Base-by-base conservation (phyloP, 306 rosid species). In the Cucurbita maxima region DNA sequence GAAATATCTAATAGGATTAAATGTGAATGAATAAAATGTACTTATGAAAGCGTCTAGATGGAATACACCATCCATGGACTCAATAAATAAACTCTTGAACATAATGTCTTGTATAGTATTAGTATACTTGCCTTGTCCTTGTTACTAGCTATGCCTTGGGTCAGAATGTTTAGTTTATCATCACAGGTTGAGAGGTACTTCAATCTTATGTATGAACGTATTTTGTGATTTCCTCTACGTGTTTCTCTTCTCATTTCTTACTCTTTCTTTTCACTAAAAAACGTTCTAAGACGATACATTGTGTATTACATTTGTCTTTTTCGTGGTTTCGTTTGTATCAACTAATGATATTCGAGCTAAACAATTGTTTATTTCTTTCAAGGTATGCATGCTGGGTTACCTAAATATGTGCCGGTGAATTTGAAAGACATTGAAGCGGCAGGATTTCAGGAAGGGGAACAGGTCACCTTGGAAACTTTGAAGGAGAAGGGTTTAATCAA, bases 331-430 rank as follows among this genome's bases (percentile, higher is more conserved):
- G 20, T 41, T 30, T 51, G 74, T 43, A 68, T 43, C 10, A 43
- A 47, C 64, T 44, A 1, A 25, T 19, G 45, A 58, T 47, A 30
- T n/a, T 71, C 68, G 37, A n/a, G 45, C 25, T 34, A 9, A 50
- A 30, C 45, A 47, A 14, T 34, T 70, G 9, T 34, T 51, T 50
- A n/a, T 51, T 51, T 14, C 5, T 70, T 34, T 51, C 57, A 76
- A 94, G 99, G 99, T 77, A 91, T 95, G 99, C 86, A 38, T 37
- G 92, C 89, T 30, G 99, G 99, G 30, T 82, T 91, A 76, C 99
- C 96, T 5, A 91, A 91, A 69, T 87, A 89, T 82, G 88, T 95
- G 72, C 90, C 93, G 1, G 92, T 95, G 75, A 95, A 95, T 86
- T 82, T 95, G 84, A 85, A 74, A 71, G 96, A 91, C 83, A 91